Percentiles rank a stretch among this genome's conserved stretches.
phyloP scores from a whole-genome alignment of 345 rosid species.

The Citropsis articulata region DNA sequence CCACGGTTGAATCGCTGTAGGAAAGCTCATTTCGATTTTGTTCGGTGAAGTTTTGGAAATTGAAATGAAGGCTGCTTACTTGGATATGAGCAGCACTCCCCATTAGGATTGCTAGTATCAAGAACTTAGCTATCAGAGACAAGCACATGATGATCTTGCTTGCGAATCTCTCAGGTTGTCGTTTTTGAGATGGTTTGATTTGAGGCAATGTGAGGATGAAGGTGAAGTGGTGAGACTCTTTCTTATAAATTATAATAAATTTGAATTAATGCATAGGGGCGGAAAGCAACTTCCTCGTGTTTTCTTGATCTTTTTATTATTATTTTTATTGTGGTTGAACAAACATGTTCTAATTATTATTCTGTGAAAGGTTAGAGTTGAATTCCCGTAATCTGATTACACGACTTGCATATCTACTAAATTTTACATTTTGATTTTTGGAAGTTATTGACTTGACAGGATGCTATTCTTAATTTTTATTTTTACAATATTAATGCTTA shows the following conservation, averaged over 20 bases:
- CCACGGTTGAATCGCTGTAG: slow-evolving; percentile 6
- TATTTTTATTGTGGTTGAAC: neutral
- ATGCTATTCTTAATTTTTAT: neutral
- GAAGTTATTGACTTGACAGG: neutral
- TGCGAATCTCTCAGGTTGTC: neutral
- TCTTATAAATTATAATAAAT: neutral
- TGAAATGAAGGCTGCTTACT: slow-evolving; percentile 30
- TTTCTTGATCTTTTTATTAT: neutral
- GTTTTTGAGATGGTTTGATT: neutral
- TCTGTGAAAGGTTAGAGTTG: neutral
- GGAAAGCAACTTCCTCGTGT: neutral
- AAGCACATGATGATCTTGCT: neutral
- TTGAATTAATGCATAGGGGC: too few relatives aligned
- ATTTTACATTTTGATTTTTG: neutral
- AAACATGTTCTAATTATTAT: neutral
- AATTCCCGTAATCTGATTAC: neutral
- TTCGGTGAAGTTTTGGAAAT: slow-evolving; percentile 25
- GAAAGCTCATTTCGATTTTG: neutral
- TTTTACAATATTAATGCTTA: neutral
- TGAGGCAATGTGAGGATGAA: neutral
- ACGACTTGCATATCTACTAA: neutral
- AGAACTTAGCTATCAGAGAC: neutral
- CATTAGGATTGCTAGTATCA: slow-evolving; percentile 2
- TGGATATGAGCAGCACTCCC: slow-evolving; percentile 7
- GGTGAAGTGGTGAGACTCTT: neutral